Evolutionary conservation across 1,139 yeast species (phyloP).

Genomic region (Suhomyces maxii): DNA sequence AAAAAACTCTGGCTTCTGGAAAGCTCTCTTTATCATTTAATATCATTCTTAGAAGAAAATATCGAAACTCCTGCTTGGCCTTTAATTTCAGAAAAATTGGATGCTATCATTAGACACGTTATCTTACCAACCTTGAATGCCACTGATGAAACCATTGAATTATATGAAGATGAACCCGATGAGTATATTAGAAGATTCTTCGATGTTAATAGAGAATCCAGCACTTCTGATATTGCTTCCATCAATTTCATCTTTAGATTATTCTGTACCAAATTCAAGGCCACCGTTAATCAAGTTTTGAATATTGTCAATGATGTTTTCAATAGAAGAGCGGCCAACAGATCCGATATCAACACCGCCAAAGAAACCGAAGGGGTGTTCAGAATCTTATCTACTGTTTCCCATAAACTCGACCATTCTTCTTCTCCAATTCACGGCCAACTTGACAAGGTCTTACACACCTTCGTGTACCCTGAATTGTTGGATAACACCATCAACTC

Average conservation of each 20-base stretch:
- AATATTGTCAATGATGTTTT: conserved; percentile 53
- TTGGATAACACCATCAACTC: conserved; percentile 29
- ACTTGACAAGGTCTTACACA: conserved; percentile 44
- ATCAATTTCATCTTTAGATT: conserved; percentile 65
- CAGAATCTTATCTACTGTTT: conserved; percentile 47
- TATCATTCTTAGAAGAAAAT: conserved; percentile 64
- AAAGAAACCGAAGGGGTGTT: conserved; percentile 53
- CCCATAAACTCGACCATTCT: conserved; percentile 41
- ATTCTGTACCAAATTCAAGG: conserved; percentile 48
- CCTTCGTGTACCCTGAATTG: conserved; percentile 51
- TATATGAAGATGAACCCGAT: conserved; percentile 71
- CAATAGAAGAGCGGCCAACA: conserved; percentile 37
- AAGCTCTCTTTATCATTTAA: conserved; percentile 58
- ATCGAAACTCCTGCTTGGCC: conserved; percentile 56
- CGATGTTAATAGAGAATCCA: conserved; percentile 68
- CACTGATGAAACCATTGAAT: conserved; percentile 53
- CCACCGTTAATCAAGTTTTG: conserved; percentile 43
- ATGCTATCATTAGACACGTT: conserved; percentile 58
- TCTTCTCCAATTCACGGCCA: conserved; percentile 47
- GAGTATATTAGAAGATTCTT: conserved; percentile 71
- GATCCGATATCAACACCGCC: conserved; percentile 32
- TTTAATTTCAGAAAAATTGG: conserved; percentile 55
- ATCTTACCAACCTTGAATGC: conserved; percentile 66
- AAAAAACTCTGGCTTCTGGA: conserved; percentile 61
- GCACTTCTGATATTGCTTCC: conserved; percentile 81